Evolutionary conservation across 192 early-diverging fungal species (phyloP), one percentile per base, ranked within the genome.

Genomic region (Backusella circina): DNA sequence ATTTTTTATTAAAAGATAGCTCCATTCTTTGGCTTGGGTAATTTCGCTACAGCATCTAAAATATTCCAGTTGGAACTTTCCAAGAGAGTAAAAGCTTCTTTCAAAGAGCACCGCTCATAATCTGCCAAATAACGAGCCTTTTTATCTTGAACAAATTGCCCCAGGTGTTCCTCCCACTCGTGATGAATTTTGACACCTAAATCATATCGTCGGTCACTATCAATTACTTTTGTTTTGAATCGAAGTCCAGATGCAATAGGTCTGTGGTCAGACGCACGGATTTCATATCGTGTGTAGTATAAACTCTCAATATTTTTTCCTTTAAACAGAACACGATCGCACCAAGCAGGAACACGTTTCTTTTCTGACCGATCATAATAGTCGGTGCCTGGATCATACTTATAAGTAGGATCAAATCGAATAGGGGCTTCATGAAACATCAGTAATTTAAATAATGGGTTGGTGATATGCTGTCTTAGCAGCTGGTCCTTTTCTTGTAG

Each of bases 341-440:
- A 99, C 94, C 95, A 99, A 10, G 95, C 92, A 1, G 98, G 98
- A 2, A 91, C 90, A 31, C 98, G 88, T 72, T 92, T 90, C 86
- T 99, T 99, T 54, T 98, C 97, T 47, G 93, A 95, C 5, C 91
- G 90, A 77, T 99, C 98, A 75, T 97, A 99, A 12, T 80, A 81
- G 37, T 94, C 88, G 16, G 91, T 92, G 18, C 93, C 93, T 5
- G 88, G 88, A 75, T 99, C 93, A 79, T 96, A 99, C 83, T 99
- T 99, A 91, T 98, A 99, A 2, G 98, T 99, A 0, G 98, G 98
- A 8, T 86, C 90, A 83, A 99, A 99, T 33, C 70, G 75, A 47
- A 97, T 82, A 32, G 87, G 89, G 13, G 88, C 86, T 84, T 99
- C 98, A 61, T 77, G 73, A 73, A 96, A 98, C 6, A 84, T 79